phyloP scores from a whole-genome alignment of 148 eudicot species.

The Spergularia marina region DNA sequence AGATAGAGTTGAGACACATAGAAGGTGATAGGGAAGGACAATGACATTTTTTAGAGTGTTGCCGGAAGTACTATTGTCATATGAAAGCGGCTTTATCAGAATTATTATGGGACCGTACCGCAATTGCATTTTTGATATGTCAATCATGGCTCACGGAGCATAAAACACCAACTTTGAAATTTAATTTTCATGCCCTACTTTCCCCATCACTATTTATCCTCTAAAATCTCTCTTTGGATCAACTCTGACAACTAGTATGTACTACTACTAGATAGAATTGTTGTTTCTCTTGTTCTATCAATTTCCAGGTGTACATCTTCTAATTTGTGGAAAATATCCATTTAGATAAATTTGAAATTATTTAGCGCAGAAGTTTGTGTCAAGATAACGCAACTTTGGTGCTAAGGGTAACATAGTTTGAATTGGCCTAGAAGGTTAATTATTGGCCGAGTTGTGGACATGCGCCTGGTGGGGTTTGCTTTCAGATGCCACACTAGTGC shows the following conservation, averaged over 20 bases:
- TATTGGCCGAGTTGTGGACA: too few species aligned
- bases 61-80: constrained; percentile 16
- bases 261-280: too few species aligned
- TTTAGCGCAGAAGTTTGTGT: too few species aligned
- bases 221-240: constrained; percentile 1
- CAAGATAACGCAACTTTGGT: too few species aligned
- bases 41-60: constrained; percentile 1
- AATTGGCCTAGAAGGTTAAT: too few species aligned
- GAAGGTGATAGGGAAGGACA: background rate
- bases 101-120: constrained; percentile 2
- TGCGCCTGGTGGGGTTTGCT: too few species aligned
- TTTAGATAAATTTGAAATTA: too few species aligned
- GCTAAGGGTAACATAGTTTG: too few species aligned
- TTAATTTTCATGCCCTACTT: constrained; percentile 12
- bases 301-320: too few species aligned
- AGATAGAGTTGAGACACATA: background rate
- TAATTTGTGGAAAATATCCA: too few species aligned
- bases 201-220: constrained; percentile 10
- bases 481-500: too few species aligned
- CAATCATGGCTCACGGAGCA: constrained; percentile 13
- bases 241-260: background rate
- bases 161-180: constrained; percentile 12
- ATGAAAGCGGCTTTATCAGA: constrained; percentile 5
- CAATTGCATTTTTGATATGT: background rate
- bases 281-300: too few species aligned